Base-by-base conservation (phyloP, 108 stramenopile genomes). In the Nannochloropsis gaditana region DNA sequence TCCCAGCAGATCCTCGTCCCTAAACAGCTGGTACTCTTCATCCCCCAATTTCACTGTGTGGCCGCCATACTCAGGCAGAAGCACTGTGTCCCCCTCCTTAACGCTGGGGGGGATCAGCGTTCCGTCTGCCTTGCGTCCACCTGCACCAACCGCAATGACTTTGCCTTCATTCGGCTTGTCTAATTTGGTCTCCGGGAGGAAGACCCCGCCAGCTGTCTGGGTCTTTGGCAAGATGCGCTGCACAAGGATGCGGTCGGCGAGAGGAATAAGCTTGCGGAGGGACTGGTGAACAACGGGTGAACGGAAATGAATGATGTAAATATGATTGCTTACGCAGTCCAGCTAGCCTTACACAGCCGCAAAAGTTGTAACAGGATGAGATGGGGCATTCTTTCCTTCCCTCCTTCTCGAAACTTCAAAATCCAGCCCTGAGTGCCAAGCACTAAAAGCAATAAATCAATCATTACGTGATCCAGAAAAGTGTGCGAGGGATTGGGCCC, bases 1-100 rank as follows among this genome's bases (percentile, higher is more conserved):
- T 73, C 96, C 97, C 87, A 98, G 94, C 92, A 98, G 96, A 89
- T 98, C 97, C 10, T 95, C 94, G 83, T 96, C 95, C 80, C 97
- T 90, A 85, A 96, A 96, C 87, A 98, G 91, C 83, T 92, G 93
- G 82, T 94, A 86, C 93, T 97, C 96, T 50, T 96, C 95, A 43
- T 96, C 96, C n/a, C 87, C 89, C 85, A 97, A 90, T 80, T 93
- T 94, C 43, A 98, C 91, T 81, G 95, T 94, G 50, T 93, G 93
- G 21, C 96, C 97, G 15, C 97, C 97, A 92, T 97, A 98, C 93
- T 96, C 96, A 17, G 97, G 97, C 88, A 98, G 90, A 83, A 98
- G 89, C 2, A 98, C 96, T 5, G 83, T 92, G 89, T 97, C 97
- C 44, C 97, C 97, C 9, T 88, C 90, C 3, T 43, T 59, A 3